Evolutionary conservation across 805 yeast genomes (phyloP), one percentile per base, ranked within the genome.

Genomic region (Spathaspora arborariae): DNA sequence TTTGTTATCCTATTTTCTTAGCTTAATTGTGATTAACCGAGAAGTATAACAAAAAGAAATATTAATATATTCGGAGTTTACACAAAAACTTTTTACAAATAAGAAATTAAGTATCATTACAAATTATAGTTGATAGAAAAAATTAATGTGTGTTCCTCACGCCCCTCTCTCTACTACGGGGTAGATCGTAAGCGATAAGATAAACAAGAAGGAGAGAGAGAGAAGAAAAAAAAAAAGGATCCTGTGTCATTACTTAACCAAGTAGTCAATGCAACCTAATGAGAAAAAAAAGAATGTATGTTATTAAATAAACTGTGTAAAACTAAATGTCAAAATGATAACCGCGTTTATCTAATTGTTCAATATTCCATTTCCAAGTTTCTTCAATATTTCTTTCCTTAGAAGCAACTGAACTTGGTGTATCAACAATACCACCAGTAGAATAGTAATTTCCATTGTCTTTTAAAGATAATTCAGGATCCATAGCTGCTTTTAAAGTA

Each of bases 401-500:
- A 20, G 44, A 47, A 4, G 70, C 72, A 20, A 60, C 46, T 19
- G 42, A 49, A 27, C 58, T 56, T 9, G 72, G 60, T 3, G 20
- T 43, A 2, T 52, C 55, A 20, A 54, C 53, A 2, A 39, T 37
- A 2, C 75, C 76, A 1, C 75, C 75, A 1, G 67, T 58, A 5
- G 54, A 54, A 11, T 61, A 54, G 50, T 63, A 70, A 10, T 52
- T 45, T 1, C 75, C 76, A 27, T 55, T 59, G 40, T 63, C 60
- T 16, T 55, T 50, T 9, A 56, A 34, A 3, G 58, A 52, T 16
- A 70, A 46, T 1, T 48, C 24, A 1, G 56, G 51, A 47, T 70
- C 74, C 42, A 70, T 41, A 1, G 69, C 70, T 10, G 65, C 67
- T 39, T 59, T 56, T 36, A 71, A 62, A 1, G 72, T 52, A 7